phyloP scores from a whole-genome alignment of 2,329 filamentous ascomycete species.

The Akanthomyces lecanii region DNA sequence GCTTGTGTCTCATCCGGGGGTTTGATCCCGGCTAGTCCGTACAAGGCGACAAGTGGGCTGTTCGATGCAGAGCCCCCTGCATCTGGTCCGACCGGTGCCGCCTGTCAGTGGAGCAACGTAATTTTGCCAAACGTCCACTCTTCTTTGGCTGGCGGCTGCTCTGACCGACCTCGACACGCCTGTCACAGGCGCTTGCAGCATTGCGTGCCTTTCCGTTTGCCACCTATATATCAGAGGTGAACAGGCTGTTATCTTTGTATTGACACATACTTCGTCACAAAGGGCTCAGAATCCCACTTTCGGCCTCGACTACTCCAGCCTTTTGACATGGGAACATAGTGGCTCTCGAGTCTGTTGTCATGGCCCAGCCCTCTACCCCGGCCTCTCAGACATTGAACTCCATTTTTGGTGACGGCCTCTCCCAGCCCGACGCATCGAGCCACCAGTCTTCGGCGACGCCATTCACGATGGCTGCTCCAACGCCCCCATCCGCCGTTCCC shows the following conservation, averaged over 20 bases:
- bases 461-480: constrained; percentile 23
- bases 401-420: constrained; percentile 39
- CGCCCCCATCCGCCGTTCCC: constrained; percentile 30
- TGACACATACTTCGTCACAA: background rate
- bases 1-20: constrained; percentile 4
- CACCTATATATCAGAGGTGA: background rate
- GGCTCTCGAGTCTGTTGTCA: constrained; percentile 25
- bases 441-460: constrained; percentile 27
- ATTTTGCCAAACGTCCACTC: constrained; percentile 13
- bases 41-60: background rate
- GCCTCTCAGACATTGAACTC: constrained; percentile 36
- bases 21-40: constrained; percentile 5
- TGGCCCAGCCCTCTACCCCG: constrained; percentile 45
- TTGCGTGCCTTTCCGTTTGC: background rate
- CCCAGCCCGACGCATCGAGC: constrained; percentile 25
- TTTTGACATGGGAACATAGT: constrained; percentile 10
- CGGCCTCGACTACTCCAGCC: background rate
- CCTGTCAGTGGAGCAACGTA: background rate
- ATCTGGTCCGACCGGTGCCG: background rate
- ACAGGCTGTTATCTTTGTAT: background rate
- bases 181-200: constrained; percentile 12
- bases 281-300: background rate
- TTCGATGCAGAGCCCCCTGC: constrained; percentile 2
- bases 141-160: background rate
- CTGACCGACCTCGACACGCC: background rate